Evolutionary conservation across 2,329 filamentous ascomycete species (phyloP), one percentile per base, ranked within the genome.

Genomic region (Penicillium sp.): DNA sequence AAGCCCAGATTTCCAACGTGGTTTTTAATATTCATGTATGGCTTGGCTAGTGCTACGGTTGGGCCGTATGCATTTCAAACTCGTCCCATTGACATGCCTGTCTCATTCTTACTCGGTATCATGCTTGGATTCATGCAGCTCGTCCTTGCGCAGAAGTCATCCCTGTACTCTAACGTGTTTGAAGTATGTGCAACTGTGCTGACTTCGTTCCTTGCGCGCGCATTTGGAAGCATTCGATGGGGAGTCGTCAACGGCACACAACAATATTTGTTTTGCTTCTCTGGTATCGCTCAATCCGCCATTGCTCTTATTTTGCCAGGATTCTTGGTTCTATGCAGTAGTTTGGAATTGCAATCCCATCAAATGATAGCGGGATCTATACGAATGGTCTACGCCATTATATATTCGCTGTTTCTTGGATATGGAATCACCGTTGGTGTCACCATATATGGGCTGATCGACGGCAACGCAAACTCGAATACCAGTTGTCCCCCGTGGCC

Each of bases 11-110:
- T 79, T 62, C 70, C 72, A 51, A 68, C 71, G 1, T 82, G 77
- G 77, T 62, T 77, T 9, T 67, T 80, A 21, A 83, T 94, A 0
- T 71, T 84, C 0, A 73, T 91, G 35, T 92, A 90, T 64, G 90
- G 90, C 0, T 70, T 91, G 7, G 89, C 89, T 1, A 90, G 88
- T 14, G 86, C 84, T 0, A 82, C 79, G 2, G 89, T 93, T 1
- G 89, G 87, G 0, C 89, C 89, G 0, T 93, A 93, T 64, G 88
- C 87, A 5, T 94, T 93, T 65, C 77, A 84, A 56, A 88, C 87
- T 5, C 82, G 89, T 3, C 83, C 86, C 42, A 87, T 92, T 65
- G 90, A 95, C 68, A 75, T 94, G 59, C 89, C 89, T 0, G 81
- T 92, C 26, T 84, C 85, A 40, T 93, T 93, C 68, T 57, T 90